Conservation (phyloP, 805 yeast genomes). For the Saccharomyces cerevisiae region DNA sequence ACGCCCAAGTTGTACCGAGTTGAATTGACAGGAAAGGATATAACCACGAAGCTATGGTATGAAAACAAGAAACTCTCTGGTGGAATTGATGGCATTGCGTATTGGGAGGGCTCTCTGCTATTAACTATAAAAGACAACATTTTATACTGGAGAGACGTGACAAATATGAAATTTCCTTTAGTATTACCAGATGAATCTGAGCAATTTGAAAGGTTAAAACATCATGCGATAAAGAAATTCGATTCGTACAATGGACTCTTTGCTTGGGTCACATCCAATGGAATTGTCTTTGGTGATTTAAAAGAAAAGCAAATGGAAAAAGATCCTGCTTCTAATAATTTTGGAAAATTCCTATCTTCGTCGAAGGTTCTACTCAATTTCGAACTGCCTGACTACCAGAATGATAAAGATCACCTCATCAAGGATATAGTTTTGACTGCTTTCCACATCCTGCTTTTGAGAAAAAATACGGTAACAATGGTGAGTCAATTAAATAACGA, state of each 20-base stretch:
- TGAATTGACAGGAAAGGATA: background rate
- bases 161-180: conserved; percentile 12
- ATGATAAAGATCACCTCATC: conserved; percentile 18
- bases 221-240: conserved; percentile 29
- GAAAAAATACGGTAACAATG: conserved; percentile 36
- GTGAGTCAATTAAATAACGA: conserved; percentile 47
- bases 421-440: conserved; percentile 40
- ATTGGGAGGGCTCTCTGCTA: conserved; percentile 15
- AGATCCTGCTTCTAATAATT: conserved; percentile 5
- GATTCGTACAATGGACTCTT: conserved; percentile 24
- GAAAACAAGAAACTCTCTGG: background rate
- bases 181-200: conserved; percentile 31
- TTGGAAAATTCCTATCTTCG: conserved; percentile 24
- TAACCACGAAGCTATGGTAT: background rate
- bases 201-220: conserved; percentile 31
- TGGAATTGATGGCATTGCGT: conserved; percentile 24
- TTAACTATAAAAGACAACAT: conserved; percentile 10
- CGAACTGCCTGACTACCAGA: conserved; percentile 32
- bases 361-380: conserved; percentile 35
- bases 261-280: conserved; percentile 43
- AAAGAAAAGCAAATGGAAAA: conserved; percentile 6
- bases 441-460: conserved; percentile 45
- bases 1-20: conserved; percentile 9
- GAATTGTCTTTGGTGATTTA: conserved; percentile 38
- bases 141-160: conserved; percentile 15